Percentiles rank a stretch among this genome's conserved stretches.
Conservation (phyloP, 208 protist species). For the Jaenimonas drosophilae region DNA sequence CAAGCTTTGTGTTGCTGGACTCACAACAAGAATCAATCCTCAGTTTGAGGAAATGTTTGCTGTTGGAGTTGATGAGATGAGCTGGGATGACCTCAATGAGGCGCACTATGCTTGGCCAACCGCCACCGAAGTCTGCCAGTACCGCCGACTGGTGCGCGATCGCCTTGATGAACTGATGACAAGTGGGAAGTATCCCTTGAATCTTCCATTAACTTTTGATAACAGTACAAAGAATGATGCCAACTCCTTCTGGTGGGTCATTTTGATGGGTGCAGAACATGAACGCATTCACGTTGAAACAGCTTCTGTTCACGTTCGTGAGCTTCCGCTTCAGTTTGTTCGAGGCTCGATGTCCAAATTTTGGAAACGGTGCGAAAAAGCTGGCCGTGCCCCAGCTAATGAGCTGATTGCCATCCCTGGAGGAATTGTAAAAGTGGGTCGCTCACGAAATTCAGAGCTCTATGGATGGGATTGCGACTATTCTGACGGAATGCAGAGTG, state of each 20-base stretch:
- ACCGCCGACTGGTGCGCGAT: slow-evolving; percentile 78
- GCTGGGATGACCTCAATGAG: slow-evolving; percentile 92
- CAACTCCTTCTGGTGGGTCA: slow-evolving; percentile 86
- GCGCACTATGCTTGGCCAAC: slow-evolving; percentile 86
- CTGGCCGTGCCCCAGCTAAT: slow-evolving; percentile 39
- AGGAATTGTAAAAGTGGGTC: slow-evolving; percentile 65
- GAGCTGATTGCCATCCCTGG: slow-evolving; percentile 67
- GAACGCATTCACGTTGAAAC: slow-evolving; percentile 97
- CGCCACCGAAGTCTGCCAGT: slow-evolving; percentile 77
- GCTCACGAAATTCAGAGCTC: slow-evolving; percentile 45
- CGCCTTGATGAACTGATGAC: slow-evolving; percentile 66
- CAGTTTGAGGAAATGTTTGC: slow-evolving; percentile 90
- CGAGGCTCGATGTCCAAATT: slow-evolving; percentile 37
- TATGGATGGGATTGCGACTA: slow-evolving; percentile 97
- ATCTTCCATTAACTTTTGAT: slow-evolving; percentile 69
- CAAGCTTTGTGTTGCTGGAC: slow-evolving; percentile 87
- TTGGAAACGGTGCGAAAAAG: slow-evolving; percentile 67
- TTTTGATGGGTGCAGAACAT: slow-evolving; percentile 95
- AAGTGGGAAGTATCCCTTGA: slow-evolving; percentile 52
- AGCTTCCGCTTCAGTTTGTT: slow-evolving; percentile 86
- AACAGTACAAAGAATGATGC: slow-evolving; percentile 66
- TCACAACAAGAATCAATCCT: slow-evolving; percentile 77
- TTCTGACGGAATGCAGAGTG: slow-evolving; percentile 48
- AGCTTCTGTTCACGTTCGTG: slow-evolving; percentile 92
- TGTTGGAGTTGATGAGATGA: slow-evolving; percentile 97